Conservation (phyloP, 2,329 filamentous ascomycete species). For the Alternaria sp. region DNA sequence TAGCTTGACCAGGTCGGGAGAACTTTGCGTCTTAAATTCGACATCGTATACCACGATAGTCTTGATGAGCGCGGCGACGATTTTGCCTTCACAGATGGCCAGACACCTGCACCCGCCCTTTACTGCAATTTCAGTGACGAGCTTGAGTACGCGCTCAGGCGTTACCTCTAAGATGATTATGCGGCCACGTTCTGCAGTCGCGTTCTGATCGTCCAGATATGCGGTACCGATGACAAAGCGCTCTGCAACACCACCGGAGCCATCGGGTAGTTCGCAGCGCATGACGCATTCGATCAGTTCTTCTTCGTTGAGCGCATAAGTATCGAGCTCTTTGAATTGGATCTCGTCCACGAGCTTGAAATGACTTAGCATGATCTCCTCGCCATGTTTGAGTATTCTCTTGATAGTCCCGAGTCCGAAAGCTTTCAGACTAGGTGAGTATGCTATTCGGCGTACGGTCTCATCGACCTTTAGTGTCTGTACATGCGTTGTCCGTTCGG, state of each 20-base stretch:
- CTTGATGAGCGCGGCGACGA: constrained; percentile 89
- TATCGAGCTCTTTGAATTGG: constrained; percentile 78
- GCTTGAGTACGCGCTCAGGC: constrained; percentile 73
- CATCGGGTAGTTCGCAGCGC: constrained; percentile 72
- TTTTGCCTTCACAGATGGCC: constrained; percentile 71
- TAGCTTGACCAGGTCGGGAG: constrained; percentile 68
- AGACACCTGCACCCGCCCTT: constrained; percentile 84
- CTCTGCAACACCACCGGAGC: constrained; percentile 66
- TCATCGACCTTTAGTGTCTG: constrained; percentile 78
- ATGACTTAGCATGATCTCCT: constrained; percentile 78
- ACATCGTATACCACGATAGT: constrained; percentile 71
- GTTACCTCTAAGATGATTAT: constrained; percentile 87
- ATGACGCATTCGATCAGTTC: constrained; percentile 89
- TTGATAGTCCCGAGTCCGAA: constrained; percentile 89
- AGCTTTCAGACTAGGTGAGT: constrained; percentile 77
- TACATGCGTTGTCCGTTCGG: constrained; percentile 85
- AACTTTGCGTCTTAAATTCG: constrained; percentile 61
- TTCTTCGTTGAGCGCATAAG: constrained; percentile 67
- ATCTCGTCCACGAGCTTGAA: constrained; percentile 92
- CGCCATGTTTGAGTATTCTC: constrained; percentile 71
- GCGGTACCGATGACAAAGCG: constrained; percentile 92
- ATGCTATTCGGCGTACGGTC: constrained; percentile 85
- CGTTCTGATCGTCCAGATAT: constrained; percentile 68
- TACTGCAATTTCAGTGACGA: constrained; percentile 72
- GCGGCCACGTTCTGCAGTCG: constrained; percentile 67